Percentiles rank a stretch among this genome's conserved stretches.
Conservation (phyloP, 2,329 filamentous ascomycete species). For the Alternaria solani region DNA sequence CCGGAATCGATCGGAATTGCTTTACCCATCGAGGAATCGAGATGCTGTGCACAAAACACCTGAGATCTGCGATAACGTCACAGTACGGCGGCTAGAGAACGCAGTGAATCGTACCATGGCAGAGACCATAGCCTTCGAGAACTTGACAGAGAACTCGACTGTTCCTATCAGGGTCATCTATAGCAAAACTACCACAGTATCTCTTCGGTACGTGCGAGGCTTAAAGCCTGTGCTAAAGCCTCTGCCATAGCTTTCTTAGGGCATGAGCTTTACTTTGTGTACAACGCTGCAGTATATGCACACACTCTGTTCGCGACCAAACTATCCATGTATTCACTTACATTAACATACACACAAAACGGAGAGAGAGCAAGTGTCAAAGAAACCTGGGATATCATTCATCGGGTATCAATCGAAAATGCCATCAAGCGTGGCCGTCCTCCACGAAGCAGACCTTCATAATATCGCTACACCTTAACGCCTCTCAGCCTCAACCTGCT, state of each 20-base stretch:
- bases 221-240: too few relatives aligned
- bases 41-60: background rate
- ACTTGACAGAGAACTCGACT: too few relatives aligned
- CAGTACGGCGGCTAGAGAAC: background rate
- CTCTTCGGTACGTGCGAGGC: too few relatives aligned
- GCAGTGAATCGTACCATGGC: too few relatives aligned
- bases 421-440: background rate
- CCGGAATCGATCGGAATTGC: constrained; percentile 4
- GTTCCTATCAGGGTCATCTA: too few relatives aligned
- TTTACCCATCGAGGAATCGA: background rate
- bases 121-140: too few relatives aligned
- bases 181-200: too few relatives aligned
- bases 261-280: too few relatives aligned
- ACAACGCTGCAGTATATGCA: too few relatives aligned
- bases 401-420: constrained; percentile 4
- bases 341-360: background rate
- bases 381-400: constrained; percentile 3
- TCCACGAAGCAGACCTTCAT: background rate
- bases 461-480: background rate
- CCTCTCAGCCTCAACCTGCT: constrained; percentile 60
- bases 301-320: too few relatives aligned
- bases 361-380: background rate
- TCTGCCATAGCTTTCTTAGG: too few relatives aligned
- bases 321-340: background rate
- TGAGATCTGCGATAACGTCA: background rate